phyloP scores from a whole-genome alignment of 2,329 filamentous ascomycete genomes.

The Penicillium decumbens region DNA sequence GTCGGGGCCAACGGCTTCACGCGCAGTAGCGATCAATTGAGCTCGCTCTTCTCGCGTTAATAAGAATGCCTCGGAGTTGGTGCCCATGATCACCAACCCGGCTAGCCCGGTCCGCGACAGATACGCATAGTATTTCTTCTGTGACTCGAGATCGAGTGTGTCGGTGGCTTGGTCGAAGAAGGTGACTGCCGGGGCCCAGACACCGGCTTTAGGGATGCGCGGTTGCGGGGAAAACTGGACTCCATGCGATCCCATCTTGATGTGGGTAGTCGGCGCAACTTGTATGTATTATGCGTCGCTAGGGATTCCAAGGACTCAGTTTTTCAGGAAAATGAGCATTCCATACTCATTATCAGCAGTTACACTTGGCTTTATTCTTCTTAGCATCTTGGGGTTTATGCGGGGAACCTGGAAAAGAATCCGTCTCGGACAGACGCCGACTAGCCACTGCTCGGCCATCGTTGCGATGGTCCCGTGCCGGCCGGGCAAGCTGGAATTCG shows the following conservation, averaged over 20 bases:
- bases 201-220: conserved; percentile 29
- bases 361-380: not conserved
- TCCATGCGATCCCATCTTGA: not conserved
- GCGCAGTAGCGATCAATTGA: conserved; percentile 54
- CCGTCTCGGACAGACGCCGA: not conserved
- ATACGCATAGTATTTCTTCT: conserved; percentile 51
- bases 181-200: conserved; percentile 53
- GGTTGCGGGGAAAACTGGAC: conserved; percentile 12
- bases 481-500: not conserved
- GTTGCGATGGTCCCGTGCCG: not conserved
- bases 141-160: conserved; percentile 46
- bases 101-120: conserved; percentile 49
- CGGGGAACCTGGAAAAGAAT: conserved; percentile 10
- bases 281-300: not conserved
- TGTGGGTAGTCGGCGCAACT: not conserved
- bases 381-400: not conserved
- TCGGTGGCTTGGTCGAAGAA: conserved; percentile 52
- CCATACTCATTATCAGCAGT: not conserved
- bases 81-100: conserved; percentile 53
- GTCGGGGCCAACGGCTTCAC: conserved; percentile 49
- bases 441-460: not conserved
- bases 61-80: conserved; percentile 55
- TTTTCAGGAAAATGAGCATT: not conserved
- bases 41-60: conserved; percentile 57
- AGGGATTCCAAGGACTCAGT: not conserved